Conservation (phyloP, 2,329 filamentous ascomycete species). For the Fusarium subtropicale region DNA sequence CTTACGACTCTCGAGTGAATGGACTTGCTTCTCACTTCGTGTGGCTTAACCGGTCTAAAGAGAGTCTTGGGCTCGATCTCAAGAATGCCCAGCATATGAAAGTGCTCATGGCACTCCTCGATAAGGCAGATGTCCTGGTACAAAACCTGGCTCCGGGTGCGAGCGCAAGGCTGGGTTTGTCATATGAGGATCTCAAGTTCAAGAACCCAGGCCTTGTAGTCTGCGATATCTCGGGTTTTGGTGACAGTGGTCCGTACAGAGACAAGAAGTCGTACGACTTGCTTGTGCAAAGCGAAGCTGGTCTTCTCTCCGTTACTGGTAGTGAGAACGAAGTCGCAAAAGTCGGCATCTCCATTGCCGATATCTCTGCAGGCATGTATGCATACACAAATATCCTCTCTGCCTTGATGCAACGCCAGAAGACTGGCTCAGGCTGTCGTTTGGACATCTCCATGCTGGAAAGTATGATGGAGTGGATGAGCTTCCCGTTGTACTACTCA, state of each 20-base stretch:
- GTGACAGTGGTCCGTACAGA: conserved; percentile 62
- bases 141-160: conserved; percentile 66
- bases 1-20: conserved; percentile 62
- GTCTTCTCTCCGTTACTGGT: conserved; percentile 63
- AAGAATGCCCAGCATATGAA: conserved; percentile 58
- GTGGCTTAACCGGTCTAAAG: conserved; percentile 67
- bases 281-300: conserved; percentile 66
- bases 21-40: conserved; percentile 66
- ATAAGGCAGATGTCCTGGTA: conserved; percentile 62
- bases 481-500: conserved; percentile 66
- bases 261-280: conserved; percentile 68
- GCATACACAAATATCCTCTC: conserved; percentile 64
- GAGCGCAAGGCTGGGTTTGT: conserved; percentile 59
- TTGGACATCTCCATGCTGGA: conserved; percentile 70
- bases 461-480: conserved; percentile 70
- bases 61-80: conserved; percentile 63
- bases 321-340: conserved; percentile 58
- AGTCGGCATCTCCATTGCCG: conserved; percentile 66
- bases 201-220: conserved; percentile 61
- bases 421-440: conserved; percentile 60
- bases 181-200: conserved; percentile 56
- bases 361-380: conserved; percentile 65
- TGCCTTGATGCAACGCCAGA: conserved; percentile 60
- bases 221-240: conserved; percentile 66
- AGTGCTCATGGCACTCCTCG: conserved; percentile 57